Conservation (phyloP, 2,329 filamentous ascomycete genomes). For the Cyclaneusma minus region DNA sequence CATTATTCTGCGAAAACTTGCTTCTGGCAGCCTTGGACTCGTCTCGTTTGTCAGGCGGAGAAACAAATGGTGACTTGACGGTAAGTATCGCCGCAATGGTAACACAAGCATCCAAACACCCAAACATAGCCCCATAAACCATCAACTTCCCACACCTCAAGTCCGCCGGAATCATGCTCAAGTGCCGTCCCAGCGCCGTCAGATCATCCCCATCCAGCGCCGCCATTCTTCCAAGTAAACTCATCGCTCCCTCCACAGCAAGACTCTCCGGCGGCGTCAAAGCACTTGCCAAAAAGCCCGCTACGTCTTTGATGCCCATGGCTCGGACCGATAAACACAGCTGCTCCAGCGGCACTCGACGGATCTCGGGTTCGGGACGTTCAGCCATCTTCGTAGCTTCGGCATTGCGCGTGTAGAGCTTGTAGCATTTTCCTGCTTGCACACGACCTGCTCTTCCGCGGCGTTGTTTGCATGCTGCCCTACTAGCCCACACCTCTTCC, state of each 20-base stretch:
- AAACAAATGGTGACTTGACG: slow-evolving; percentile 71
- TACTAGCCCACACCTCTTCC: slow-evolving; percentile 88
- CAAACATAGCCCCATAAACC: slow-evolving; percentile 88
- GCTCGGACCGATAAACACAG: slow-evolving; percentile 87
- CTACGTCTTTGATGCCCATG: slow-evolving; percentile 79
- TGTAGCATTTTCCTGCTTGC: slow-evolving; percentile 81
- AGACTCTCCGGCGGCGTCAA: slow-evolving; percentile 76
- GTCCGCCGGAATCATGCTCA: slow-evolving; percentile 92
- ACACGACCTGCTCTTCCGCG: slow-evolving; percentile 89
- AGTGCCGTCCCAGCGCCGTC: slow-evolving; percentile 78
- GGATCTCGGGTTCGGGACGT: slow-evolving; percentile 84
- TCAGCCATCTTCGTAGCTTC: slow-evolving; percentile 71
- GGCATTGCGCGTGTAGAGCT: slow-evolving; percentile 77
- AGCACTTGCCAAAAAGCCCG: slow-evolving; percentile 66
- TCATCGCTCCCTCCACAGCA: slow-evolving; percentile 75
- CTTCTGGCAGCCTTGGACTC: slow-evolving; percentile 63
- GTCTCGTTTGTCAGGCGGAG: slow-evolving; percentile 69
- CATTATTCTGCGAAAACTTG: slow-evolving; percentile 61
- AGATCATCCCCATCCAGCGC: slow-evolving; percentile 75
- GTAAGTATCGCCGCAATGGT: slow-evolving; percentile 89
- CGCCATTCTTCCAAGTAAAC: slow-evolving; percentile 68
- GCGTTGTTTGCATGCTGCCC: slow-evolving; percentile 85
- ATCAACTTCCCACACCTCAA: slow-evolving; percentile 87
- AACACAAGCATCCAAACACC: slow-evolving; percentile 75
- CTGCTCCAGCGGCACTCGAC: slow-evolving; percentile 83